Base-by-base conservation (phyloP, 1,139 yeast species). In the Scheffersomyces stambukii region DNA sequence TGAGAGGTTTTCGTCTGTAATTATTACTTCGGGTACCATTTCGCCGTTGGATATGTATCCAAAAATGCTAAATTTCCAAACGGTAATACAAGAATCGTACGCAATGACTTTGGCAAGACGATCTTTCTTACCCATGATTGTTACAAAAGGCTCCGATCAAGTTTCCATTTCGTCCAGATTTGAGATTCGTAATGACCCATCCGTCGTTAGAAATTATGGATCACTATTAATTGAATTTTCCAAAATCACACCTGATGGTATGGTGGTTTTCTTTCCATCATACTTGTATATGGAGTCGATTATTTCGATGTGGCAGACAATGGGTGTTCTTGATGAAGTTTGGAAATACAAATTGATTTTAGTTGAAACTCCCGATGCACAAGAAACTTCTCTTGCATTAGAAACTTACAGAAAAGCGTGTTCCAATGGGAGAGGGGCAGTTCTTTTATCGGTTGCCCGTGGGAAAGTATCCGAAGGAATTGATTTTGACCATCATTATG, bases 351-450 rank as follows among this genome's bases (percentile, higher is more conserved):
- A 91, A 52, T 68, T 91, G 42, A 89, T 91, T 42, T 63, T 91
- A 24, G 97, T 93, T n/a, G 99, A 91, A 56, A 91, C 99, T 0
- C 99, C 99, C 0, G 99, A 91, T 72, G 95, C 96, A 1, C 99
- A 93, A 54, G 99, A 93, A 54, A 91, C 99, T 0, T 82, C 96
- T 2, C 60, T 91, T 39, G 99, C 98, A 0, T 62, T 91, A 41
- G 98, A 93, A 44, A 91, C 98, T 0, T 91, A 89, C 52, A 70
- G 98, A 46, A 84, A 89, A 22, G 99, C 99, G 0, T 91, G 99
- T 51, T 81, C 93, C 2, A 93, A 89, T 55, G 99, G 99, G 5
- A 70, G 98, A 41, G 99, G 99, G 3, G 99, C 99, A 0, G 89
- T 93, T 2, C 71, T 91, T 50, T 69, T 91, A 25, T 86, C 96